phyloP scores from a whole-genome alignment of 495 filamentous ascomycete genomes.

The Trichoderma asperelloides region DNA sequence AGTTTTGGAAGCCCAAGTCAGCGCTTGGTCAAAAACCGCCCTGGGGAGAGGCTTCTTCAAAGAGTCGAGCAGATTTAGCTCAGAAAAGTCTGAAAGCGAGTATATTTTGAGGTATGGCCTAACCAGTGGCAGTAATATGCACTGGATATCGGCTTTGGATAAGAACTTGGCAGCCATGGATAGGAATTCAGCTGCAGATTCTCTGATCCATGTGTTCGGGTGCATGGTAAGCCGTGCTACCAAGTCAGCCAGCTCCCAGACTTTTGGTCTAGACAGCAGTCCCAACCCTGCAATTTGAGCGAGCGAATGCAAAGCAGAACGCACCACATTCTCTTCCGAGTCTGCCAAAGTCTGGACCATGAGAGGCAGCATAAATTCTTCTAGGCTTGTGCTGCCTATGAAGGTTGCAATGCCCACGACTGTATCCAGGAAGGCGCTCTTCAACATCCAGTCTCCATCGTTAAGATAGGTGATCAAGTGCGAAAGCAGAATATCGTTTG shows the following conservation, averaged over 20 bases:
- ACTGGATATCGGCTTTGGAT: conserved; percentile 73
- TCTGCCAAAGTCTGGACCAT: conserved; percentile 98
- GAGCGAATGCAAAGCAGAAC: conserved; percentile 79
- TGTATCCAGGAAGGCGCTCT: conserved; percentile 92
- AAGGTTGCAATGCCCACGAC: conserved; percentile 91
- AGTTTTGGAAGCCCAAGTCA: conserved; percentile 74
- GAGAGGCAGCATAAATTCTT: conserved; percentile 91
- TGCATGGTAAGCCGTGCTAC: conserved; percentile 81
- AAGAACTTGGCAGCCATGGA: conserved; percentile 66
- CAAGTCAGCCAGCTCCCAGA: conserved; percentile 77
- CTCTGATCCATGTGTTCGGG: conserved; percentile 90
- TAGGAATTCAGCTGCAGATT: conserved; percentile 77
- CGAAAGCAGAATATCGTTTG: conserved; percentile 88
- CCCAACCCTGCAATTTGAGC: conserved; percentile 85
- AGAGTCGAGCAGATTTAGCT: conserved; percentile 66
- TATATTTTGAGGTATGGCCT: conserved; percentile 68
- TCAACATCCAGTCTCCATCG: conserved; percentile 90
- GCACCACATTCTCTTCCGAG: conserved; percentile 89
- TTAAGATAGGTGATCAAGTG: conserved; percentile 98
- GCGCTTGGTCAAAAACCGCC: conserved; percentile 71
- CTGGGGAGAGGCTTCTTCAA: conserved; percentile 78
- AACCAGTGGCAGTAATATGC: conserved; percentile 71
- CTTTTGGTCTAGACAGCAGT: conserved; percentile 72
- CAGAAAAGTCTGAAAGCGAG: conserved; percentile 43
- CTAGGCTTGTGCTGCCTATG: conserved; percentile 74